Evolutionary conservation across 2,329 filamentous ascomycete species (phyloP).

Genomic region (Cytospora piceae): DNA sequence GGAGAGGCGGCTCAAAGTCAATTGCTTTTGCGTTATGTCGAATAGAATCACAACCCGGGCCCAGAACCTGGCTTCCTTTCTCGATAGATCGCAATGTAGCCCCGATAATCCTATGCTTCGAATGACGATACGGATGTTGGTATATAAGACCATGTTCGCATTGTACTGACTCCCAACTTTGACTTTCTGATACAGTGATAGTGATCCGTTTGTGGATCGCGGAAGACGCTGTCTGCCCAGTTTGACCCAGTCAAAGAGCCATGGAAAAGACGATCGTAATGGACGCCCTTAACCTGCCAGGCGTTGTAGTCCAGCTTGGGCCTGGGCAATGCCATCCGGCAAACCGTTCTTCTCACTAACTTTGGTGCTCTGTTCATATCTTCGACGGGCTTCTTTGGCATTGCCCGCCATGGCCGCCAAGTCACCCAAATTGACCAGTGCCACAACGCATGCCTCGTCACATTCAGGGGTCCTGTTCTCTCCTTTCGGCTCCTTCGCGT

Average conservation of each 20-base stretch:
- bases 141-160: not conserved
- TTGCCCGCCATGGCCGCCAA: constrained; percentile 77
- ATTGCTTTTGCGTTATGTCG: not conserved
- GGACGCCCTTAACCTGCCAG: constrained; percentile 26
- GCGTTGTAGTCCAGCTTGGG: constrained; percentile 51
- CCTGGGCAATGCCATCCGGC: constrained; percentile 54
- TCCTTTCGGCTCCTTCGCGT: constrained; percentile 67
- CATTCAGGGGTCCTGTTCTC: constrained; percentile 76
- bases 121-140: not conserved
- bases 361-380: constrained; percentile 70
- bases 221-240: not conserved
- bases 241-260: not conserved
- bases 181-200: not conserved
- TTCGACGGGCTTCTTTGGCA: constrained; percentile 63
- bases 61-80: not conserved
- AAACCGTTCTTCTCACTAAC: constrained; percentile 61
- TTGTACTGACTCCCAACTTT: not conserved
- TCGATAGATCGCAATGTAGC: not conserved
- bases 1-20: not conserved
- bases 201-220: not conserved
- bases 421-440: constrained; percentile 85
- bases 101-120: not conserved
- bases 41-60: not conserved
- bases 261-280: not conserved
- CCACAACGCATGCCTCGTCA: constrained; percentile 79